A percentile compares a stretch with the other conserved stretches of the same genome.
Evolutionary conservation across 495 filamentous ascomycete genomes (phyloP).

Genomic region (Penicillium fimorum): DNA sequence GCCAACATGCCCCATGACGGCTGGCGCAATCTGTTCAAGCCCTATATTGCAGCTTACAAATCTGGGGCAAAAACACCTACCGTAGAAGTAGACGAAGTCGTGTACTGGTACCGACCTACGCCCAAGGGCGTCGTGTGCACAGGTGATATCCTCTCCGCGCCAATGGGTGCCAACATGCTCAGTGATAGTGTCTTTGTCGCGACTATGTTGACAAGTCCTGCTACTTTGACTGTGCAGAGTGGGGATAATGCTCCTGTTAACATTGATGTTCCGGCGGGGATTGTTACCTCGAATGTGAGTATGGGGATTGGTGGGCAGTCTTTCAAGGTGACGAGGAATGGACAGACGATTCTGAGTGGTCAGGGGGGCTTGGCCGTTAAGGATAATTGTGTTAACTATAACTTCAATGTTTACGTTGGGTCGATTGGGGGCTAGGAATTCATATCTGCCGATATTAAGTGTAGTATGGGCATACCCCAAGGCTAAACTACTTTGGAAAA

Average conservation of each 20-base stretch:
- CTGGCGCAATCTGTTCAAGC: slow-evolving; percentile 1
- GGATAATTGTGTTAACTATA: slow-evolving; percentile 3
- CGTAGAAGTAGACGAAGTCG: slow-evolving; percentile 36
- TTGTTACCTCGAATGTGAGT: slow-evolving; percentile 41
- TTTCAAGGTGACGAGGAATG: slow-evolving; percentile 47
- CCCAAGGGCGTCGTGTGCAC: slow-evolving; percentile 29
- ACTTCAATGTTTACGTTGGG: slow-evolving; percentile 10
- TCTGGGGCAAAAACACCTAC: not conserved
- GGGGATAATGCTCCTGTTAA: slow-evolving; percentile 31
- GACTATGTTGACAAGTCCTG: slow-evolving; percentile 47
- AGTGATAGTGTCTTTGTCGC: slow-evolving; percentile 54
- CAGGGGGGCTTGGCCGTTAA: not conserved
- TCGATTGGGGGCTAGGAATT: not conserved
- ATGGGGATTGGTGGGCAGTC: slow-evolving; percentile 52
- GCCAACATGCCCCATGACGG: slow-evolving; percentile 44
- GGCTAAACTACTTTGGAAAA: no score
- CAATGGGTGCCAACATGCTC: slow-evolving; percentile 35
- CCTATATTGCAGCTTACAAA: slow-evolving; percentile 25
- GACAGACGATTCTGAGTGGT: slow-evolving; percentile 45
- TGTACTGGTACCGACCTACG: slow-evolving; percentile 48
- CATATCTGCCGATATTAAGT: no score
- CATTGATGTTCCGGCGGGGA: slow-evolving; percentile 45
- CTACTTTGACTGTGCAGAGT: slow-evolving; percentile 46
- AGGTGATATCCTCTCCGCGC: slow-evolving; percentile 10
- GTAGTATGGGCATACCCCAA: no score